These are phyloP conservation scores for Penicillium manginii DNA, from an alignment of 495 filamentous ascomycete species.

Conservation along the genomic window DNA sequence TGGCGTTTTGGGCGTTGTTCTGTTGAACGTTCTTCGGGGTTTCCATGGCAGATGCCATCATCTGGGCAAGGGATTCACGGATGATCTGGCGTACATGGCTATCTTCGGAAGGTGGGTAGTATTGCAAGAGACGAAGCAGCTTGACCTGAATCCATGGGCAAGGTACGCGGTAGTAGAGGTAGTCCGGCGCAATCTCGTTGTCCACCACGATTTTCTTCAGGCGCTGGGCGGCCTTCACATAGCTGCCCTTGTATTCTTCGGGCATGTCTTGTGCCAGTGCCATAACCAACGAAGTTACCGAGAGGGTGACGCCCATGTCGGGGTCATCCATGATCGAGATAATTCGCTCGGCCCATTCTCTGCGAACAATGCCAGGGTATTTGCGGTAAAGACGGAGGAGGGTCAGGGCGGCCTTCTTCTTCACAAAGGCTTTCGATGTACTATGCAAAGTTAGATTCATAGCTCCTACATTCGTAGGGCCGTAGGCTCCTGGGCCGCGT, in stretches of 20 bases:
- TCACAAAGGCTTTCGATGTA: constrained; percentile 96
- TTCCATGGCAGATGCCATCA: constrained; percentile 87
- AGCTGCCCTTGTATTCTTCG: constrained; percentile 91
- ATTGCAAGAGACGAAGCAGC: constrained; percentile 86
- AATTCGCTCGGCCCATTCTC: constrained; percentile 96
- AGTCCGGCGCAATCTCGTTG: constrained; percentile 83
- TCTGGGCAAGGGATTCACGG: constrained; percentile 86
- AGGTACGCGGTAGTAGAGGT: constrained; percentile 98
- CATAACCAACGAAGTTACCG: constrained; percentile 96
- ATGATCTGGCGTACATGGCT: constrained; percentile 90
- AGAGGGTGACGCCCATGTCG: constrained; percentile 92
- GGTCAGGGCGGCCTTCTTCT: constrained; percentile 98
- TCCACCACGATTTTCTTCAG: constrained; percentile 89
- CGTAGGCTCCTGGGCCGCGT: neutral
- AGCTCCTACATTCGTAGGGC: no score
- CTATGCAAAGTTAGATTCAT: constrained; percentile 48
- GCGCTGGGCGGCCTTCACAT: constrained; percentile 87
- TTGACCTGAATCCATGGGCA: constrained; percentile 99
- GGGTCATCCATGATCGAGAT: constrained; percentile 98
- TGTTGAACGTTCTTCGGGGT: constrained; percentile 98
- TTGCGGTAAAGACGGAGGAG: constrained; percentile 96
- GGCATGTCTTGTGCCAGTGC: constrained; percentile 89
- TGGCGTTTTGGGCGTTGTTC: constrained; percentile 98
- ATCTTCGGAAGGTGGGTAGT: constrained; percentile 96
- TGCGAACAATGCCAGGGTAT: constrained; percentile 87